A percentile compares a stretch with the other conserved stretches of the same genome.
phyloP scores from a whole-genome alignment of 192 early-diverging fungal species.

The Gaertneriomyces sp. region DNA sequence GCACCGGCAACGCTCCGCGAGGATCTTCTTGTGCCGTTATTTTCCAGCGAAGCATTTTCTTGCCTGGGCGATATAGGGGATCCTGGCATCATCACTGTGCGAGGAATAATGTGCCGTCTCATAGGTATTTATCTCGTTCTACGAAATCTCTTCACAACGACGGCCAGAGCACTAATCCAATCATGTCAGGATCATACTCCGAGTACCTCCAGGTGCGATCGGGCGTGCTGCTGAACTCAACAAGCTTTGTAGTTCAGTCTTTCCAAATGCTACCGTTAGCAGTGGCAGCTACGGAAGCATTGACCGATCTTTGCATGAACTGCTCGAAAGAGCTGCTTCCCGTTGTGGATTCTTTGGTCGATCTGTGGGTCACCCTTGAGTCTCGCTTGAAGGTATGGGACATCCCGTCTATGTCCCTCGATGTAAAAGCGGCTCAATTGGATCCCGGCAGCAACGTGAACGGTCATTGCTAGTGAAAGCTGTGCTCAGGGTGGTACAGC shows the following conservation, averaged over 20 bases:
- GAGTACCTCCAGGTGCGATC: conserved; percentile 33
- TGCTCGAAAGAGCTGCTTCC: conserved; percentile 30
- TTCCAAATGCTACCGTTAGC: conserved; percentile 12
- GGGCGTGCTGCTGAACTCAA: conserved; percentile 14
- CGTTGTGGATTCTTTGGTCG: conserved; percentile 16
- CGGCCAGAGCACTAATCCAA: no score
- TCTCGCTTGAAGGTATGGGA: conserved; percentile 9
- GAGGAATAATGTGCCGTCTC: neutral
- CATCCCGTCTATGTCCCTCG: neutral
- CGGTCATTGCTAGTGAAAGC: conserved; percentile 22
- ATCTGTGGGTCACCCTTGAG: conserved; percentile 10
- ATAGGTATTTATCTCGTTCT: neutral
- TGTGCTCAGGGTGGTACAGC: conserved; percentile 29
- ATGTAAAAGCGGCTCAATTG: neutral
- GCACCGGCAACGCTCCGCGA: no score
- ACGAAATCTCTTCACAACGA: neutral
- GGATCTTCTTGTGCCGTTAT: no score
- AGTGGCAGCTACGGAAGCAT: conserved; percentile 16
- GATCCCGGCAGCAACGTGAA: neutral
- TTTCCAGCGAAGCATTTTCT: no score
- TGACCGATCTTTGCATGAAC: conserved; percentile 20
- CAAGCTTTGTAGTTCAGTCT: conserved; percentile 28
- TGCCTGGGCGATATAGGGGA: no score
- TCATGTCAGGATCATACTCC: conserved; percentile 19
- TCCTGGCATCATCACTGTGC: no score